These are phyloP conservation scores for Lentinula sp. DNA, from an alignment of 768 basidiomycete genomes.

Conservation along the genomic window DNA sequence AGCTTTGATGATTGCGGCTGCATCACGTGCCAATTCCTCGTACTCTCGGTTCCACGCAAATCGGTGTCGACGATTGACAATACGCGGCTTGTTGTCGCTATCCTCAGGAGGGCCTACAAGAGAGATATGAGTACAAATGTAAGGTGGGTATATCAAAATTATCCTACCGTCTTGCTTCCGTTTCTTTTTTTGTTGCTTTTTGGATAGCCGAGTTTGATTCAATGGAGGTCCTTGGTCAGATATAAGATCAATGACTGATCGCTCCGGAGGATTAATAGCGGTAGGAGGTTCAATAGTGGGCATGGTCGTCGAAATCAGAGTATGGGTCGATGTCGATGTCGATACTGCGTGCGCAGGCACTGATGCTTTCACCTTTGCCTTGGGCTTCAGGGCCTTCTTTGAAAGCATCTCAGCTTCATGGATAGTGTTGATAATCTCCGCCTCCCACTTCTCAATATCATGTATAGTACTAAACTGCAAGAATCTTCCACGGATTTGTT, in stretches of 20 bases:
- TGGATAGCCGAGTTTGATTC: slow-evolving; percentile 14
- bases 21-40: slow-evolving; percentile 86
- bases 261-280: slow-evolving; percentile 40
- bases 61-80: slow-evolving; percentile 44
- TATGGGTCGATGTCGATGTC: background rate
- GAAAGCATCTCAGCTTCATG: slow-evolving; percentile 47
- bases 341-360: background rate
- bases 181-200: slow-evolving; percentile 25
- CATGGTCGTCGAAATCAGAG: background rate
- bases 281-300: slow-evolving; percentile 27
- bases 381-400: slow-evolving; percentile 34
- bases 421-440: slow-evolving; percentile 49
- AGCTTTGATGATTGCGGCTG: slow-evolving; percentile 73
- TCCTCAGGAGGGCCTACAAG: background rate
- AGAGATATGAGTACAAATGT: no score
- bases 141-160: background rate
- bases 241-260: slow-evolving; percentile 44
- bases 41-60: slow-evolving; percentile 85
- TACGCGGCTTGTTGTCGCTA: background rate
- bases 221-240: slow-evolving; percentile 44
- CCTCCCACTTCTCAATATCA: slow-evolving; percentile 55
- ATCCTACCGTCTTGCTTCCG: background rate
- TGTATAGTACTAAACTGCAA: slow-evolving; percentile 49
- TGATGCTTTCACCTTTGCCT: slow-evolving; percentile 10
- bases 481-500: slow-evolving; percentile 50